Conservation (phyloP, 306 rosid genomes). For the Carpinus viminea region DNA sequence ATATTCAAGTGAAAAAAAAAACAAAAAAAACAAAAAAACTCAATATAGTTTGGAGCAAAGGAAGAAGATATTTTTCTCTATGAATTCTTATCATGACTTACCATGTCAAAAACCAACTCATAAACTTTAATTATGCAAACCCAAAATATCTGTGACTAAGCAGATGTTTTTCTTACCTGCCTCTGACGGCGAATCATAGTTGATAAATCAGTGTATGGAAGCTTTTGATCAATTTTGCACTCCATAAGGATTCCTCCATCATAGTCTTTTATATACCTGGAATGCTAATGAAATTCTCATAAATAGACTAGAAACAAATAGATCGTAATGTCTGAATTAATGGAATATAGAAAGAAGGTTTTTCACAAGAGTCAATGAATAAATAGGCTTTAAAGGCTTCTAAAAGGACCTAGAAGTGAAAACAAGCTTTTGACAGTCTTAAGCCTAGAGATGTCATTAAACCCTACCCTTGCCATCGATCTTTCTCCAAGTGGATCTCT, state of each 20-base stretch:
- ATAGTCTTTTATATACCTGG: constrained; percentile 95
- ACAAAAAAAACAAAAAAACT: neutral
- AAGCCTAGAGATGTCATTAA: constrained; percentile 22
- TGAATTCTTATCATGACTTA: constrained; percentile 1
- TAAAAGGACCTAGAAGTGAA: constrained; percentile 21
- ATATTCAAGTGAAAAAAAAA: neutral
- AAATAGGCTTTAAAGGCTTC: neutral
- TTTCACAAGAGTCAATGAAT: constrained; percentile 9
- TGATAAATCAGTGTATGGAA: constrained; percentile 87
- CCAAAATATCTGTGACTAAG: constrained; percentile 17
- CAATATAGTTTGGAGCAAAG: neutral
- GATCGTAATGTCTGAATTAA: neutral
- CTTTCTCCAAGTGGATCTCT: constrained; percentile 97
- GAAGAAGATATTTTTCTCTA: neutral
- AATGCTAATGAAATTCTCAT: constrained; percentile 23
- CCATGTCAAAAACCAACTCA: neutral
- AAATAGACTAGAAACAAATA: constrained; percentile 5
- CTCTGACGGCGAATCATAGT: constrained; percentile 95
- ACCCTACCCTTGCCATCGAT: constrained; percentile 97
- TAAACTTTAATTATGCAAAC: constrained; percentile 4
- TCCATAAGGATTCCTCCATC: constrained; percentile 99
- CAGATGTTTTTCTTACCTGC: constrained; percentile 52
- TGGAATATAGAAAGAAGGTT: constrained; percentile 1
- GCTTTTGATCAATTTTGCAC: constrained; percentile 94
- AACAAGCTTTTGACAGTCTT: constrained; percentile 18